Percentiles rank a stretch among this genome's conserved stretches.
These are phyloP conservation scores for Rhynchospora tenuis DNA, from an alignment of 176 grass and related monocot genomes.

Conservation along the genomic window DNA sequence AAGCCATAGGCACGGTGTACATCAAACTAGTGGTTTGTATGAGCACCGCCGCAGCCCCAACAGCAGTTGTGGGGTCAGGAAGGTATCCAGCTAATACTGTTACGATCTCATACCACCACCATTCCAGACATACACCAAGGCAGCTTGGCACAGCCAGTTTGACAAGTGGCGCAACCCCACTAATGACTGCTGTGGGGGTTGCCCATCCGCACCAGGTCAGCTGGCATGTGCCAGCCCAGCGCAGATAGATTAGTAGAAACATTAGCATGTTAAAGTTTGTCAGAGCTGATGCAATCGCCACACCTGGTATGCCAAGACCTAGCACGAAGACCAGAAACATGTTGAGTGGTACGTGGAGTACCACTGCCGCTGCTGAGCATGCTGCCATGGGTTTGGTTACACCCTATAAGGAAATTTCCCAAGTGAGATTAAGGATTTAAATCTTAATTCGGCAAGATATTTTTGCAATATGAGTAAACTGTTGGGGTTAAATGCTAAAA, in stretches of 20 bases:
- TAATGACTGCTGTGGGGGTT: conserved; percentile 23
- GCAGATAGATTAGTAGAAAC: conserved; percentile 71
- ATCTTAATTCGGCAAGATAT: neutral
- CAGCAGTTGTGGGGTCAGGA: conserved; percentile 62
- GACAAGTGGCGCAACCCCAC: conserved; percentile 44
- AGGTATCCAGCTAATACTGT: conserved; percentile 93
- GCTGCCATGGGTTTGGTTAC: conserved; percentile 86
- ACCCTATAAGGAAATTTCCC: conserved; percentile 27
- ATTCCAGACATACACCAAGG: conserved; percentile 90
- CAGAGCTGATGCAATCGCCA: conserved; percentile 65
- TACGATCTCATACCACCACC: conserved; percentile 99
- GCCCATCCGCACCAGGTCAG: conserved; percentile 72
- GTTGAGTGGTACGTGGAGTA: conserved; percentile 84
- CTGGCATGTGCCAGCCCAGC: conserved; percentile 48
- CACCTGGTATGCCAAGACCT: conserved; percentile 71
- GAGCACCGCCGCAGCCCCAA: conserved; percentile 87
- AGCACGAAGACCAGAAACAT: conserved; percentile 60
- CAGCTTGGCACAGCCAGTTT: conserved; percentile 86
- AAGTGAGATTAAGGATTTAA: neutral
- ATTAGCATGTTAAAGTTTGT: conserved; percentile 97
- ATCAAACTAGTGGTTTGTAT: conserved; percentile 97
- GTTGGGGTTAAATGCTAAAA: neutral
- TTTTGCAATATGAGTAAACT: neutral
- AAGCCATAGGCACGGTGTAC: conserved; percentile 96
- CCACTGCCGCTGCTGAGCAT: conserved; percentile 74